phyloP scores from a whole-genome alignment of 768 basidiomycete species.

The Amanita jacksonii region DNA sequence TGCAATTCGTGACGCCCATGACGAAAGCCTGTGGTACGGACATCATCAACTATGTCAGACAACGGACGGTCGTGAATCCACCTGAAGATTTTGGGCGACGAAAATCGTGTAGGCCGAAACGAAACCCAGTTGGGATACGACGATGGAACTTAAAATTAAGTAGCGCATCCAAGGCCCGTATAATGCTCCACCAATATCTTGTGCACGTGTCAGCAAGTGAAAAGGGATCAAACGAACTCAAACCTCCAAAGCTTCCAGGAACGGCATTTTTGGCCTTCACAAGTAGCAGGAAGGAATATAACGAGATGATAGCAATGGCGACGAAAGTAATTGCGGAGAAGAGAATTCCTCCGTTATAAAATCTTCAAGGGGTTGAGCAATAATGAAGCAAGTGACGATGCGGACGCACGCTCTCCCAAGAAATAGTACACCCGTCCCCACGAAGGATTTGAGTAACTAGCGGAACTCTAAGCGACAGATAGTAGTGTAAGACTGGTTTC shows the following conservation, averaged over 20 bases:
- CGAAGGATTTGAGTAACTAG: conserved; percentile 85
- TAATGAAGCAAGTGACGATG: conserved; percentile 5
- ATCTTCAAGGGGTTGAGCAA: conserved; percentile 34
- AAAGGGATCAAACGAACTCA: neutral
- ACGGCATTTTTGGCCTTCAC: conserved; percentile 83
- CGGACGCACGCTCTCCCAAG: conserved; percentile 80
- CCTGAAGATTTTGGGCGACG: conserved; percentile 81
- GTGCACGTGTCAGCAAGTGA: neutral
- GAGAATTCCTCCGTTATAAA: conserved; percentile 90
- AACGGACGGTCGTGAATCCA: conserved; percentile 12
- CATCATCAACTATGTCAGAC: neutral
- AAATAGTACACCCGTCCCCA: conserved; percentile 94
- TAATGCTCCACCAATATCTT: conserved; percentile 87
- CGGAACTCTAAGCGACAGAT: neutral
- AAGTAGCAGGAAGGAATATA: conserved; percentile 90
- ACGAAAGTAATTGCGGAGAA: conserved; percentile 77
- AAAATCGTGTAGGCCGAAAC: conserved; percentile 92
- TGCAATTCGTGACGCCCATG: conserved; percentile 69
- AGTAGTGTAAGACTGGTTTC: conserved; percentile 24
- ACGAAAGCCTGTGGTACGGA: conserved; percentile 63
- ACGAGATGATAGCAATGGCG: conserved; percentile 75
- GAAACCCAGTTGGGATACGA: conserved; percentile 85
- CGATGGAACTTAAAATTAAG: conserved; percentile 78
- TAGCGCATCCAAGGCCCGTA: conserved; percentile 94
- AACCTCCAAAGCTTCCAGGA: conserved; percentile 89